Evolutionary conservation across 176 grass and related monocot species (phyloP).

Genomic region (Juncus effusus): DNA sequence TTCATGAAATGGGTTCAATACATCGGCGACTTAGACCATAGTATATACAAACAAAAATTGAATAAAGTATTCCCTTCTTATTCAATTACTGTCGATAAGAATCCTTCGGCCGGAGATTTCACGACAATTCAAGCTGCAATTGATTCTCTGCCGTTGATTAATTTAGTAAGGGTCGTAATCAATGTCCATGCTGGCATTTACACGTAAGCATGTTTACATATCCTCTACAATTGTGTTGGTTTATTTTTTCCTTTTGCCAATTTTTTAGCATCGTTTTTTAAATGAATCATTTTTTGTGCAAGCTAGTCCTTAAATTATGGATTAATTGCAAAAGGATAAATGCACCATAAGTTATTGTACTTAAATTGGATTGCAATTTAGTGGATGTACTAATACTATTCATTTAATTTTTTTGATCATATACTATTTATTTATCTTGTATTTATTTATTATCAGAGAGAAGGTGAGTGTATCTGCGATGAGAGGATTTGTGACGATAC

Average conservation of each 20-base stretch:
- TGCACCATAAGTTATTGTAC: conserved; percentile 25
- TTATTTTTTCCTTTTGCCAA: background rate
- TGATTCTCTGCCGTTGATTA: conserved; percentile 78
- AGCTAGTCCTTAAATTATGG: background rate
- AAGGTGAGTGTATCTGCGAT: conserved; percentile 78
- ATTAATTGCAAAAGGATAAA: background rate
- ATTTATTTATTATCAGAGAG: conserved; percentile 76
- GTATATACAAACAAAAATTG: conserved; percentile 43
- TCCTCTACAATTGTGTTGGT: background rate
- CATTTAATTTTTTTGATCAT: conserved; percentile 59
- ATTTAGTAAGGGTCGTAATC: conserved; percentile 81
- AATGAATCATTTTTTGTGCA: background rate
- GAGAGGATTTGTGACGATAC: conserved; percentile 76
- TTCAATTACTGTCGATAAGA: conserved; percentile 65
- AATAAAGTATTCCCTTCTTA: conserved; percentile 46
- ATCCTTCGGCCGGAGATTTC: conserved; percentile 49
- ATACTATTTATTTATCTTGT: conserved; percentile 60
- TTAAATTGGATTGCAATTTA: conserved; percentile 57
- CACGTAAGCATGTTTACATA: conserved; percentile 47
- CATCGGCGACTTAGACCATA: conserved; percentile 52
- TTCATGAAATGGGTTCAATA: conserved; percentile 79
- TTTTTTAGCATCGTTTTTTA: background rate
- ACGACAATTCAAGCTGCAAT: conserved; percentile 78
- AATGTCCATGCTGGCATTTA: conserved; percentile 86
- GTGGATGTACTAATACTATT: conserved; percentile 61